These are phyloP conservation scores for Blastobotrys muscicola DNA, from an alignment of 805 yeast species.

Conservation along the genomic window DNA sequence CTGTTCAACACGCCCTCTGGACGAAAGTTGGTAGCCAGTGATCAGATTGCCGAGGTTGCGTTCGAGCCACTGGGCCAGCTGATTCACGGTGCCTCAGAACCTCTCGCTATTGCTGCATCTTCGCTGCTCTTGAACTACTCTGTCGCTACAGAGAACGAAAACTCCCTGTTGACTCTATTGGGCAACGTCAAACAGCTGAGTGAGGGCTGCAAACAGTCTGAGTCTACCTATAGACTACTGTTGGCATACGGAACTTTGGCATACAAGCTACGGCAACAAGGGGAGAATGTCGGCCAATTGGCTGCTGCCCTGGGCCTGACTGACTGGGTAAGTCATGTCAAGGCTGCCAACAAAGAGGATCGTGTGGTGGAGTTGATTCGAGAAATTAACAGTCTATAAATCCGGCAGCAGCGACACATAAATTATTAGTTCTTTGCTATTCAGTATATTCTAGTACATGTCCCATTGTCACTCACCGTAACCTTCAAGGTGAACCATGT, in stretches of 20 bases:
- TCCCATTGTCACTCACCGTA: too few relatives aligned
- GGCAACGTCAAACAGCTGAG: conserved; percentile 28
- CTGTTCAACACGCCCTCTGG: conserved; percentile 32
- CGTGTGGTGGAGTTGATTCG: too few relatives aligned
- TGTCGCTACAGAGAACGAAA: conserved; percentile 22
- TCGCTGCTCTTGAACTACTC: conserved; percentile 44
- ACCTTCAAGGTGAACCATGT: too few relatives aligned
- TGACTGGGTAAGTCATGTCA: too few relatives aligned
- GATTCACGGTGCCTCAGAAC: conserved; percentile 3
- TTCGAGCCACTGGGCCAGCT: conserved; percentile 16
- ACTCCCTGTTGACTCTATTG: conserved; percentile 18
- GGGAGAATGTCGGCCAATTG: too few relatives aligned
- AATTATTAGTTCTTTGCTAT: too few relatives aligned
- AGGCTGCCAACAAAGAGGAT: too few relatives aligned
- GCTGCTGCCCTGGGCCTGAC: too few relatives aligned
- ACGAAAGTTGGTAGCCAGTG: conserved; percentile 15
- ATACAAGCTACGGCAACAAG: too few relatives aligned
- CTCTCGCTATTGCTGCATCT: conserved; percentile 34
- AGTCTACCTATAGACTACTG: conserved; percentile 56
- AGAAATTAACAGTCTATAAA: too few relatives aligned
- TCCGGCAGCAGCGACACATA: too few relatives aligned
- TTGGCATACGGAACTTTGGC: conserved; percentile 51
- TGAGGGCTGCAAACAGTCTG: conserved; percentile 36
- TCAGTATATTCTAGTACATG: too few relatives aligned
- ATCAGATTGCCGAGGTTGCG: conserved; percentile 24